These are phyloP conservation scores for Citrus maxima DNA, from an alignment of 345 rosid species.

Conservation along the genomic window DNA sequence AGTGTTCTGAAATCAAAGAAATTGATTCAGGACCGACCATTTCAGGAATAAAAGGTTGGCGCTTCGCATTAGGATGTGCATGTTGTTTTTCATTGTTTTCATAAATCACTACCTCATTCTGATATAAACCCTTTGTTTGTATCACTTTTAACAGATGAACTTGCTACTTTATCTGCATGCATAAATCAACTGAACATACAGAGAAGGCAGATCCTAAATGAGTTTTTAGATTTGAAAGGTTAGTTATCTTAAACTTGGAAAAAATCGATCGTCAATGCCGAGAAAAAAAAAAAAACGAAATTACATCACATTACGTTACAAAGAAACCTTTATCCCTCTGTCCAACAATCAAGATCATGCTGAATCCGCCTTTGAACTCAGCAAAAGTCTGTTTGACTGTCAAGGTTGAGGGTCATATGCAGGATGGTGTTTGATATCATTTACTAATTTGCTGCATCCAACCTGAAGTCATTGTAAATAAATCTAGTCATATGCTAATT, in stretches of 20 bases:
- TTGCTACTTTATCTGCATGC: slow-evolving; percentile 32
- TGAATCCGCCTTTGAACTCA: neutral
- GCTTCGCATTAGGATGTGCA: neutral
- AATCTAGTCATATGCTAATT: neutral
- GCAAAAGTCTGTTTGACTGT: neutral
- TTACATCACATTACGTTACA: neutral
- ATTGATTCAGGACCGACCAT: slow-evolving; percentile 23
- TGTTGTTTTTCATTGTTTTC: neutral
- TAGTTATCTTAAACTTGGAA: slow-evolving; percentile 6
- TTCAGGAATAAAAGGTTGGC: slow-evolving; percentile 41
- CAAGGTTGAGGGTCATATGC: neutral
- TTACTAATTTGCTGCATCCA: neutral
- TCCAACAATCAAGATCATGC: neutral
- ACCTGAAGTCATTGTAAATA: neutral
- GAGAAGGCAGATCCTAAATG: slow-evolving; percentile 67
- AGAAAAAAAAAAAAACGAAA: neutral
- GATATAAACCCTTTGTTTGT: neutral
- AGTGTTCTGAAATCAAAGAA: slow-evolving; percentile 11
- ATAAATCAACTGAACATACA: slow-evolving; percentile 46
- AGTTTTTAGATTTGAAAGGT: slow-evolving; percentile 80
- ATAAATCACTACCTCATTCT: neutral
- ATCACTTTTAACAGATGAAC: slow-evolving; percentile 43
- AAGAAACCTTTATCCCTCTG: neutral
- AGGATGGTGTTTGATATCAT: neutral
- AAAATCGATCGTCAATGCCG: neutral